Conservation (phyloP, 2,329 filamentous ascomycete species). For the Aspergillus felis region DNA sequence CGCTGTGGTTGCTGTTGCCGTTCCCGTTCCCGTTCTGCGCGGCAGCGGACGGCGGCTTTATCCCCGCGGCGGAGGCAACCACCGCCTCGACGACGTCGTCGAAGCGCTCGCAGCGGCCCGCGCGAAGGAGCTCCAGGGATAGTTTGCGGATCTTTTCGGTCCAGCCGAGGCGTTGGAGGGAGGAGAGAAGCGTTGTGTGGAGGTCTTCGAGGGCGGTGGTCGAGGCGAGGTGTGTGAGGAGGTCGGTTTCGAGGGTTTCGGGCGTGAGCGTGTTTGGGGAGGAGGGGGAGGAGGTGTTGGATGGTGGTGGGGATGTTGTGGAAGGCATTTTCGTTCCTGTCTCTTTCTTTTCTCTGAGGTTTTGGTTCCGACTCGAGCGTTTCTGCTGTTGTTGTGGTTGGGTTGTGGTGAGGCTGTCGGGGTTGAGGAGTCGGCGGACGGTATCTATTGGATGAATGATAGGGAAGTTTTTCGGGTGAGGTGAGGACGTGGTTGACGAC, state of each 20-base stretch:
- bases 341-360: neutral
- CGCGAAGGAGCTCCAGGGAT: conserved; percentile 54
- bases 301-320: conserved; percentile 3
- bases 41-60: conserved; percentile 27
- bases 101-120: conserved; percentile 54
- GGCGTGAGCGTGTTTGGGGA: conserved; percentile 29
- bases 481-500: neutral
- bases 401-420: neutral
- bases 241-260: conserved; percentile 37
- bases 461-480: neutral
- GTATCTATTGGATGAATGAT: neutral
- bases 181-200: conserved; percentile 51
- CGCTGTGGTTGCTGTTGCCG: conserved; percentile 18
- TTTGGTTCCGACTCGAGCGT: neutral
- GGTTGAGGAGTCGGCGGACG: neutral
- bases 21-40: conserved; percentile 4
- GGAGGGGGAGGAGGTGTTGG: conserved; percentile 10
- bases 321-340: conserved; percentile 7
- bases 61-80: conserved; percentile 43
- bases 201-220: conserved; percentile 53
- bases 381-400: neutral
- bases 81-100: conserved; percentile 54
- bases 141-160: conserved; percentile 53
- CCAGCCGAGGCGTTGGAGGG: conserved; percentile 57
- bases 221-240: conserved; percentile 44